These are phyloP conservation scores for Taphrina communis DNA, from an alignment of 1,139 yeast genomes.

Conservation along the genomic window DNA sequence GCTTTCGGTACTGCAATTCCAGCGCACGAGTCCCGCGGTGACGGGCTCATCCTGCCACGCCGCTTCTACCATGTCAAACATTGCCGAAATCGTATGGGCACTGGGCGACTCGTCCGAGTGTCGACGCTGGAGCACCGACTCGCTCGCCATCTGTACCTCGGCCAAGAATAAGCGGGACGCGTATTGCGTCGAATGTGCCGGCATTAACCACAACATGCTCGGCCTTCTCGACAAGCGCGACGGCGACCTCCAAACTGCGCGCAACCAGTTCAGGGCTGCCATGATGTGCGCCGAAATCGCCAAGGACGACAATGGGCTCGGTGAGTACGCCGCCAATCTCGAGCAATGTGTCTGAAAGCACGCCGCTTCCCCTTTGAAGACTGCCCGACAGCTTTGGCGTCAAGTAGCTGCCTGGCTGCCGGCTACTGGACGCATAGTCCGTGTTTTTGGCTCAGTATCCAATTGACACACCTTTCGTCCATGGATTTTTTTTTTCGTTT, in stretches of 20 bases:
- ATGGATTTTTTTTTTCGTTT: too few relatives aligned
- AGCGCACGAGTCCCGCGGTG: conserved; percentile 18
- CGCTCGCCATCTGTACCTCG: conserved; percentile 18
- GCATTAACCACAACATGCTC: conserved; percentile 27
- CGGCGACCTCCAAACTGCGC: conserved; percentile 23
- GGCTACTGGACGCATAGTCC: too few relatives aligned
- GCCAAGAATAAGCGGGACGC: conserved; percentile 23
- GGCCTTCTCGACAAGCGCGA: conserved; percentile 16
- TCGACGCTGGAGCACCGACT: conserved; percentile 20
- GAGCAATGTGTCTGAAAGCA: conserved; percentile 12
- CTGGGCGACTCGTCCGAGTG: conserved; percentile 32
- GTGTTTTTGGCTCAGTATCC: too few relatives aligned
- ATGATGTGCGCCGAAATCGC: conserved; percentile 34
- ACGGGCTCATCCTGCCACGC: conserved; percentile 25
- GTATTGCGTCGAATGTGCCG: conserved; percentile 36
- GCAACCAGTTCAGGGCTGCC: conserved; percentile 16
- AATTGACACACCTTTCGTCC: too few relatives aligned
- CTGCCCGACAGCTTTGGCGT: too few relatives aligned
- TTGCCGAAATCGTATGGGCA: conserved; percentile 36
- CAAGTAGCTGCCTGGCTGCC: too few relatives aligned
- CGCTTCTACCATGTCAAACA: conserved; percentile 37
- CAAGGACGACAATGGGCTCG: conserved; percentile 19
- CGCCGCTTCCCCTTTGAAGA: too few relatives aligned
- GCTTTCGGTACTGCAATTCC: conserved; percentile 31
- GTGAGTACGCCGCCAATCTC: conserved; percentile 23